phyloP scores from a whole-genome alignment of 2,329 filamentous ascomycete species.

The Fusarium ambrosium region DNA sequence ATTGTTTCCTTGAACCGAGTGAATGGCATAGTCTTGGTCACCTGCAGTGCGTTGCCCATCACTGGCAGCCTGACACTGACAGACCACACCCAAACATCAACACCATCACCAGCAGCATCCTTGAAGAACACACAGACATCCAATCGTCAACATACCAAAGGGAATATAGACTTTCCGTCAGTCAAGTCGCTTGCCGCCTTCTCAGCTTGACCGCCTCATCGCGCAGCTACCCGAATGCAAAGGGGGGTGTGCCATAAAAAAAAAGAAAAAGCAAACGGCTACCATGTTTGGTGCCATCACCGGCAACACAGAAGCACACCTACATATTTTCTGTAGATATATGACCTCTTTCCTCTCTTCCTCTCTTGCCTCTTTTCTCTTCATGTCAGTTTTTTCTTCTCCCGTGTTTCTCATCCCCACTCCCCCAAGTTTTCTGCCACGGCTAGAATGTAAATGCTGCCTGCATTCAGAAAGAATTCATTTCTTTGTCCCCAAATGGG shows the following conservation, averaged over 20 bases:
- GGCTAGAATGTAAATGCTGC: not conserved
- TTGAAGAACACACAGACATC: not conserved
- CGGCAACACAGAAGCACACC: not conserved
- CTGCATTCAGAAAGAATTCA: not conserved
- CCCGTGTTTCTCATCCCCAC: slow-evolving; percentile 2
- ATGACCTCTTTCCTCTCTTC: not conserved
- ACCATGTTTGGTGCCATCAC: not conserved
- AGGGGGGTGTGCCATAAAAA: not conserved
- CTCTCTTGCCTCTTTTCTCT: not conserved
- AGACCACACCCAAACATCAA: not conserved
- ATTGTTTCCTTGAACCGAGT: not conserved
- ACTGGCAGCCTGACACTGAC: not conserved
- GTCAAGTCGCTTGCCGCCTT: not conserved
- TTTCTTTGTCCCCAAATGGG: not conserved
- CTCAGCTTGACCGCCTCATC: not conserved
- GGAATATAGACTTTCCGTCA: not conserved
- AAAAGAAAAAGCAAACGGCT: not conserved
- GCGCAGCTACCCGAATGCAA: not conserved
- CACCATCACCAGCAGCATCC: not conserved
- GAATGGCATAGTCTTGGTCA: not conserved
- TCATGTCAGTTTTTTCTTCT: not conserved
- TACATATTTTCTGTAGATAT: not conserved
- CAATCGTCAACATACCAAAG: not conserved
- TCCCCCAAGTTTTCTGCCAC: not conserved
- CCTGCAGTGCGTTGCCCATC: not conserved